Conservation (phyloP, 352 stramenopile species). For the Pythium utonaiense region DNA sequence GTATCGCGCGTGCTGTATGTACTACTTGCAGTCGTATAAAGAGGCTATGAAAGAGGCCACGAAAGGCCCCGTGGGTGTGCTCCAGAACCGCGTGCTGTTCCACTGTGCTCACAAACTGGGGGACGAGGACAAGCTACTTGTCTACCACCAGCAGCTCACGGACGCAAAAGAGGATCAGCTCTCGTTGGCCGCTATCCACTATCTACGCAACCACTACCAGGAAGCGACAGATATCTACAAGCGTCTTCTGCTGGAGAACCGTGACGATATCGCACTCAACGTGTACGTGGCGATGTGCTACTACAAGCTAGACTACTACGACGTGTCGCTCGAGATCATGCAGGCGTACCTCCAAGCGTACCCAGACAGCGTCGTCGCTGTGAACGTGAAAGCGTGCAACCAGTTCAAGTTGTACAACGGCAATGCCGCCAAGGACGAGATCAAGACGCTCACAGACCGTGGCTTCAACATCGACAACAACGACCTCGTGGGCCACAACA, state of each 20-base stretch:
- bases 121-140: slow-evolving; percentile 93
- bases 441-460: slow-evolving; percentile 89
- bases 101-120: slow-evolving; percentile 92
- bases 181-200: slow-evolving; percentile 95
- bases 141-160: slow-evolving; percentile 93
- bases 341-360: slow-evolving; percentile 92
- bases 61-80: slow-evolving; percentile 49
- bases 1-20: slow-evolving; percentile 91
- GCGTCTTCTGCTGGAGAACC: slow-evolving; percentile 91
- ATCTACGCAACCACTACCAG: slow-evolving; percentile 93
- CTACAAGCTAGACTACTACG: slow-evolving; percentile 98
- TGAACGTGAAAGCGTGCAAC: slow-evolving; percentile 98
- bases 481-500: slow-evolving; percentile 95
- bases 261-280: slow-evolving; percentile 95
- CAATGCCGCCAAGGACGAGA: slow-evolving; percentile 92
- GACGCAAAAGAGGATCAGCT: slow-evolving; percentile 93
- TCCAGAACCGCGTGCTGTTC: slow-evolving; percentile 94
- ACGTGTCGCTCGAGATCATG: slow-evolving; percentile 96
- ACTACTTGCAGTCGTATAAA: slow-evolving; percentile 92
- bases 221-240: slow-evolving; percentile 97
- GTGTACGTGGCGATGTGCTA: slow-evolving; percentile 99
- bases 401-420: slow-evolving; percentile 97
- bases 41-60: slow-evolving; percentile 80
- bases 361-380: slow-evolving; percentile 88
- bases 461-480: slow-evolving; percentile 90